Percentiles rank a stretch among this genome's conserved stretches.
These are phyloP conservation scores for Westerdykella ornata DNA, from an alignment of 2,329 filamentous ascomycete genomes.

Conservation along the genomic window DNA sequence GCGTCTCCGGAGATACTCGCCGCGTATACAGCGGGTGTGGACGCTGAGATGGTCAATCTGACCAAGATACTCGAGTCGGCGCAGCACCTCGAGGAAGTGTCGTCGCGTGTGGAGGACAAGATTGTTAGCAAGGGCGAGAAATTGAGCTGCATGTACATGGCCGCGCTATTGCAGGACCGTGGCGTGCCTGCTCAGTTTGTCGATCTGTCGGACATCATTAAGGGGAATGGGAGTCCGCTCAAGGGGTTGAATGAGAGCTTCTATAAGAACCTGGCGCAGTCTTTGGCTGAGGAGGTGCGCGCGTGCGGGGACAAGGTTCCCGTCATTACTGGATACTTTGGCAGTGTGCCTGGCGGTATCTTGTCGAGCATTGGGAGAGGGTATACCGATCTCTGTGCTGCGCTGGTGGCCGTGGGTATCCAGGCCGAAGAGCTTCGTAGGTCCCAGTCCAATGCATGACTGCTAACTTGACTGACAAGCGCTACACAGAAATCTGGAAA, in stretches of 20 bases:
- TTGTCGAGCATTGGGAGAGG: slow-evolving; percentile 89
- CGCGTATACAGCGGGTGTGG: slow-evolving; percentile 59
- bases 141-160: slow-evolving; percentile 87
- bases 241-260: slow-evolving; percentile 44
- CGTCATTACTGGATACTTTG: slow-evolving; percentile 81
- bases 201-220: slow-evolving; percentile 76
- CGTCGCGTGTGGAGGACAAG: slow-evolving; percentile 52
- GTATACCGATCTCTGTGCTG: slow-evolving; percentile 94
- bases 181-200: slow-evolving; percentile 83
- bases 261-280: slow-evolving; percentile 40
- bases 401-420: slow-evolving; percentile 83
- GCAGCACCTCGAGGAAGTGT: slow-evolving; percentile 50
- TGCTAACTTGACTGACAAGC: not conserved
- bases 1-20: slow-evolving; percentile 40
- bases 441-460: not conserved
- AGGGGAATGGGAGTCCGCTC: slow-evolving; percentile 45
- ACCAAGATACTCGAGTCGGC: slow-evolving; percentile 64
- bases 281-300: slow-evolving; percentile 39
- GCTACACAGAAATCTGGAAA: slow-evolving; percentile 79
- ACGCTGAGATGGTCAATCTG: slow-evolving; percentile 72
- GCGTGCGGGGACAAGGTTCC: slow-evolving; percentile 42
- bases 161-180: slow-evolving; percentile 70
- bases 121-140: slow-evolving; percentile 96
- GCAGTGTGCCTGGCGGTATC: slow-evolving; percentile 81
- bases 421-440: slow-evolving; percentile 64